These are phyloP conservation scores for Astraeus odoratus DNA, from an alignment of 768 basidiomycete genomes.

Conservation along the genomic window DNA sequence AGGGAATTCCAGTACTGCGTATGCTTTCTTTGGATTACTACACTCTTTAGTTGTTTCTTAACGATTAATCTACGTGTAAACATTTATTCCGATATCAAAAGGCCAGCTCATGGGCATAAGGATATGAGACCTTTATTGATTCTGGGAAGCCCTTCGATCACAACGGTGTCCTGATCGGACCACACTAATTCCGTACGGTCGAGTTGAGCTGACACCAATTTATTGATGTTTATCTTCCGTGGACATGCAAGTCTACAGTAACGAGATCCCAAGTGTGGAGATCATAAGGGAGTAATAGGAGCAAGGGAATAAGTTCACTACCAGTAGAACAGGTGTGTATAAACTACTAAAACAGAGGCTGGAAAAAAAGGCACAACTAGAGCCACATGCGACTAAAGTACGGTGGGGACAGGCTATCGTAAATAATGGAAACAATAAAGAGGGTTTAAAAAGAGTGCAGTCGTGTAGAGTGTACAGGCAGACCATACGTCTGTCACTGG, in stretches of 20 bases:
- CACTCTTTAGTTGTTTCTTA: conserved; percentile 9
- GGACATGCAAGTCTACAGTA: too few species aligned
- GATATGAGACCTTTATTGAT: too few species aligned
- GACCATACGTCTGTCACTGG: background rate
- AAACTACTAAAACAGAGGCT: conserved; percentile 13
- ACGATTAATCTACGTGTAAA: conserved; percentile 19
- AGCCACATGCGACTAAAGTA: background rate
- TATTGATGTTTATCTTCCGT: too few species aligned
- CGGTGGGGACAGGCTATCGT: background rate
- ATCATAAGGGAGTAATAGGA: background rate
- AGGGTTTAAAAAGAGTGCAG: conserved; percentile 4
- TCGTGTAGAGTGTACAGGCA: background rate
- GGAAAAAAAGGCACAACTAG: conserved; percentile 4
- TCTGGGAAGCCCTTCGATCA: too few species aligned
- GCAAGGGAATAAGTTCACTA: conserved; percentile 1
- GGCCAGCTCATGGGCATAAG: background rate
- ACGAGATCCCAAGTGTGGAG: background rate
- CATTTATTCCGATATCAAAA: conserved; percentile 8
- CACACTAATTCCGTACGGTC: too few species aligned
- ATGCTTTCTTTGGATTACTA: background rate
- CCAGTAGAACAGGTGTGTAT: background rate
- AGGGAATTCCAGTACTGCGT: background rate
- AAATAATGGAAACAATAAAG: conserved; percentile 15
- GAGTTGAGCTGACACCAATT: too few species aligned
- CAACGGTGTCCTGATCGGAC: too few species aligned